Evolutionary conservation across 2,329 filamentous ascomycete genomes (phyloP).

Genomic region (Aspergillus aculeatus): DNA sequence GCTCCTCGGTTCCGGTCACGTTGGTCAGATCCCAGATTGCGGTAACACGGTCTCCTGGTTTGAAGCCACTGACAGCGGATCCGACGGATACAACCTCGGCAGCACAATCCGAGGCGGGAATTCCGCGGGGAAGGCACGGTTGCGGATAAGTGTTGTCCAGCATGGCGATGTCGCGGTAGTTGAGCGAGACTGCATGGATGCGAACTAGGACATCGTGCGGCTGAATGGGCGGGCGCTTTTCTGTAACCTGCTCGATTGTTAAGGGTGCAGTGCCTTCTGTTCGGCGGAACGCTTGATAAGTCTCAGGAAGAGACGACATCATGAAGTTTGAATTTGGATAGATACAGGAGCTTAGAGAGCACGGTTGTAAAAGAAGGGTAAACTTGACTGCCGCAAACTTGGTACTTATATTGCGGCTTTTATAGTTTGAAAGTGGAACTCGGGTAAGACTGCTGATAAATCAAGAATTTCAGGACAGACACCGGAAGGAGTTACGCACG

Average conservation of each 20-base stretch:
- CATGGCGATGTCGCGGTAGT: conserved; percentile 43
- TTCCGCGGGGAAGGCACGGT: conserved; percentile 44
- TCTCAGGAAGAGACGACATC: background rate
- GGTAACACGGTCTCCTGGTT: conserved; percentile 52
- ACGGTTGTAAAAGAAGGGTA: too few relatives aligned
- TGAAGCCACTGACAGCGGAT: conserved; percentile 51
- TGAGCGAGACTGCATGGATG: conserved; percentile 43
- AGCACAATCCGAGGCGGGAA: conserved; percentile 43
- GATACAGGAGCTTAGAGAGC: too few relatives aligned
- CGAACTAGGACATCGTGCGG: conserved; percentile 65
- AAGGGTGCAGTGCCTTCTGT: background rate
- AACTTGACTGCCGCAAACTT: background rate
- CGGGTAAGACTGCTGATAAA: background rate
- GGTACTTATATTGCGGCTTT: background rate
- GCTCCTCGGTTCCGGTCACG: conserved; percentile 9
- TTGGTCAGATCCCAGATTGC: conserved; percentile 13
- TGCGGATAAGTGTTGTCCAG: conserved; percentile 51
- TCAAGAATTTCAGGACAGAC: background rate
- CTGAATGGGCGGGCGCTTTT: background rate
- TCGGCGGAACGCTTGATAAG: background rate
- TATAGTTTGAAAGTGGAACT: background rate
- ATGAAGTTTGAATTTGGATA: background rate
- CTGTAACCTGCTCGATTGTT: background rate
- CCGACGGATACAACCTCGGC: conserved; percentile 49
- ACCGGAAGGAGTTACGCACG: background rate